Evolutionary conservation across 2,329 filamentous ascomycete species (phyloP).

Genomic region (Trichophyton mentagrophytes): DNA sequence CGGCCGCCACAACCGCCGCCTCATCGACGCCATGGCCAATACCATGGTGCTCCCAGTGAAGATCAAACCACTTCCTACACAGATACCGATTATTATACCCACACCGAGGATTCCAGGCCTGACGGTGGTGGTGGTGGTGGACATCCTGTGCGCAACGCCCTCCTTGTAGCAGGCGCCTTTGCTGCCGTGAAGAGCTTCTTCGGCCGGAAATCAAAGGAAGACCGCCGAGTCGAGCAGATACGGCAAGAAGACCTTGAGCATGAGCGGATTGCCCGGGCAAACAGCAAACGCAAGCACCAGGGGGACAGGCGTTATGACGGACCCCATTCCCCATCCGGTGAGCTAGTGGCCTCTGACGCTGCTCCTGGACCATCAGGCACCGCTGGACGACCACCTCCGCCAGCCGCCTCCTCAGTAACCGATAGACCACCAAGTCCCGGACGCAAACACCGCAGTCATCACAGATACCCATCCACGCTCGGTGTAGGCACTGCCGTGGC

Average conservation of each 20-base stretch:
- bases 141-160: conserved; percentile 45
- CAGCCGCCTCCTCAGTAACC: conserved; percentile 1
- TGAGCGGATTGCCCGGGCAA: conserved; percentile 40
- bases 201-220: conserved; percentile 44
- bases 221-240: conserved; percentile 23
- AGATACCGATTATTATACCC: conserved; percentile 28
- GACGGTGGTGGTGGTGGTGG: background rate
- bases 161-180: conserved; percentile 56
- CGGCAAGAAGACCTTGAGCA: conserved; percentile 39
- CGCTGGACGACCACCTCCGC: conserved; percentile 19
- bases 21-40: conserved; percentile 14
- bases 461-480: conserved; percentile 17
- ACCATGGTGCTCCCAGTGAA: conserved; percentile 23
- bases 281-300: conserved; percentile 38
- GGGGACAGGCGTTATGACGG: conserved; percentile 50
- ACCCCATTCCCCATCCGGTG: conserved; percentile 16
- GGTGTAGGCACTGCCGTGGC: conserved; percentile 22
- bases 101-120: conserved; percentile 28
- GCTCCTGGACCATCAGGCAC: background rate
- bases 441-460: conserved; percentile 8
- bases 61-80: conserved; percentile 27
- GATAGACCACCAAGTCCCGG: conserved; percentile 8
- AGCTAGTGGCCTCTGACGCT: background rate
- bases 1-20: conserved; percentile 32
- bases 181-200: conserved; percentile 46